phyloP scores from a whole-genome alignment of 2,329 filamentous ascomycete genomes.

The Alternaria brassicicola region DNA sequence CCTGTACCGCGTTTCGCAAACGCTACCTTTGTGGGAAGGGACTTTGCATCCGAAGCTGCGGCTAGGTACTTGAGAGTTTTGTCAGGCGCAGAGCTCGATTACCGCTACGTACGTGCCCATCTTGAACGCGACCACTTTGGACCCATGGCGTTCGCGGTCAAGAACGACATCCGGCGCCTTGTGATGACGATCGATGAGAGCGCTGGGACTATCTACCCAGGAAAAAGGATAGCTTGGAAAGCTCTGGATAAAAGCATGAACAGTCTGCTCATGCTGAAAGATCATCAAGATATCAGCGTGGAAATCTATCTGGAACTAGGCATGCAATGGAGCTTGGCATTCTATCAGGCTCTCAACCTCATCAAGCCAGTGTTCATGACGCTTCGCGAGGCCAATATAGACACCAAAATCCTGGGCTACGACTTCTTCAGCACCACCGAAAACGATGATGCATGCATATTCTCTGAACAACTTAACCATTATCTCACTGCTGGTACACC shows the following conservation, averaged over 20 bases:
- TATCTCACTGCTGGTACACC: constrained; percentile 9
- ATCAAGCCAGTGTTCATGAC: constrained; percentile 4
- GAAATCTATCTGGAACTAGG: constrained; percentile 1
- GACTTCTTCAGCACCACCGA: constrained; percentile 11
- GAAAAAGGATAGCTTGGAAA: neutral
- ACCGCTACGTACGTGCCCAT: constrained; percentile 3
- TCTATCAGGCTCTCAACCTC: constrained; percentile 9
- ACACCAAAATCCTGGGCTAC: constrained; percentile 10
- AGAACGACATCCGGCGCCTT: constrained; percentile 4
- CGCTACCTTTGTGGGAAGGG: neutral
- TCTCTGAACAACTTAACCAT: constrained; percentile 13
- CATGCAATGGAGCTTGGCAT: neutral
- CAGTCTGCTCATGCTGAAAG: constrained; percentile 12
- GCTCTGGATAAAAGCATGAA: constrained; percentile 7
- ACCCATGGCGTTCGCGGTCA: neutral
- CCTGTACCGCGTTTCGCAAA: constrained; percentile 10
- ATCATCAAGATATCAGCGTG: neutral
- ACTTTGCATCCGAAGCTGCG: constrained; percentile 11
- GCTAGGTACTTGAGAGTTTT: constrained; percentile 7
- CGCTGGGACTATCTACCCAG: neutral
- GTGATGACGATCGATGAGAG: neutral
- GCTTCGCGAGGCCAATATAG: constrained; percentile 1
- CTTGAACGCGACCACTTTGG: constrained; percentile 9
- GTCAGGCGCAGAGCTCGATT: constrained; percentile 4
- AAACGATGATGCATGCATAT: neutral